Conservation (phyloP, 768 basidiomycete species). For the Mycena capillaripes region DNA sequence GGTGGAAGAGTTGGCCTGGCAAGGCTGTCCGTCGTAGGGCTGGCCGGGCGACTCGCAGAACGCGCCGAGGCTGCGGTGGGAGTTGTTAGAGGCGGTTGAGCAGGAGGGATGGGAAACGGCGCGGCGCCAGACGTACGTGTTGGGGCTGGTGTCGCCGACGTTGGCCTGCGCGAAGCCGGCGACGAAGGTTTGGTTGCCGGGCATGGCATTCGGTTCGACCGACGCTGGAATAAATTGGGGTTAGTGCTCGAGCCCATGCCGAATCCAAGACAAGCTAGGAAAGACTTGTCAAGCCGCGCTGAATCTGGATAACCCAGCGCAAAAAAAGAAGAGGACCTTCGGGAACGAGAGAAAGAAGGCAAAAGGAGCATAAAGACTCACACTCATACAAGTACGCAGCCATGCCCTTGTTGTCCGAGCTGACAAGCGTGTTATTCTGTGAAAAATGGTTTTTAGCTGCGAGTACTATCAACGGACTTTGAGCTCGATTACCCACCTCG, state of each 20-base stretch:
- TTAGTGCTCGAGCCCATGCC: slow-evolving; percentile 1
- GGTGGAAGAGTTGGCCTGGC: slow-evolving; percentile 80
- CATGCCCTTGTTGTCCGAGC: slow-evolving; percentile 90
- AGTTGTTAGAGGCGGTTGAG: slow-evolving; percentile 11
- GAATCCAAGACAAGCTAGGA: neutral
- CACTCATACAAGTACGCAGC: slow-evolving; percentile 85
- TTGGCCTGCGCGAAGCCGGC: slow-evolving; percentile 88
- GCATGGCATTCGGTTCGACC: slow-evolving; percentile 74
- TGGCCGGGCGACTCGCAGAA: slow-evolving; percentile 86
- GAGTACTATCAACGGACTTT: no score
- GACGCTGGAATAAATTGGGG: slow-evolving; percentile 58
- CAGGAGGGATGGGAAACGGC: slow-evolving; percentile 14
- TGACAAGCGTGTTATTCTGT: slow-evolving; percentile 88
- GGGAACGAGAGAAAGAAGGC: no score
- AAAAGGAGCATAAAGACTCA: no score
- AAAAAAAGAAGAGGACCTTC: no score
- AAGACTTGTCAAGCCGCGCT: neutral
- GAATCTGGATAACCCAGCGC: no score
- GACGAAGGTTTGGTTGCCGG: slow-evolving; percentile 78
- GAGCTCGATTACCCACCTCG: slow-evolving; percentile 57
- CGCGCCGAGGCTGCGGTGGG: slow-evolving; percentile 66
- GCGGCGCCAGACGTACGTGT: slow-evolving; percentile 69
- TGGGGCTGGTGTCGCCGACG: slow-evolving; percentile 85
- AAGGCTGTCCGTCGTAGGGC: slow-evolving; percentile 73
- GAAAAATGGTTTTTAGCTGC: neutral